Evolutionary conservation across 2,329 filamentous ascomycete species (phyloP), one percentile per base, ranked within the genome.

Genomic region (Arthrobotrys iridis): DNA sequence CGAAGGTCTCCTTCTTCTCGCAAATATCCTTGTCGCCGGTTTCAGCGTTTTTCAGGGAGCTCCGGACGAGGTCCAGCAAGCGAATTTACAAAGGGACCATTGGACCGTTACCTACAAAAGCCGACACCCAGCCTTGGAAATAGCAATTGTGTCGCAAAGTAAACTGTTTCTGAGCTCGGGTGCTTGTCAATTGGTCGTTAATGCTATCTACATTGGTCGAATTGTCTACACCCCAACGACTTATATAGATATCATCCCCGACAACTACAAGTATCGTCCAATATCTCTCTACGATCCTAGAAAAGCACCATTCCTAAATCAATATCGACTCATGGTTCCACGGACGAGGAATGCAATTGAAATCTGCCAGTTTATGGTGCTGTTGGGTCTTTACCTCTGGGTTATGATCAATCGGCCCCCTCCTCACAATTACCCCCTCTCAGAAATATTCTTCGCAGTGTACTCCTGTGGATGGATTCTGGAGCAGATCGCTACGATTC

Each of bases 11-110:
- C 84, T 95, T 3, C 84, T 92, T 20, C 85, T 95, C 4, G 88
- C 92, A 4, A 91, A 93, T 78, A 90, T 95, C 30, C 86, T 95
- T 18, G 90, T 96, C 11, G 91, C 91, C 13, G 91, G 91, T 11
- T 95, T 96, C 79, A 90, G 93, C 79, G 92, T 92, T 0, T 95
- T 95, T 79, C 92, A 95, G 82, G 92, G 92, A 78, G 91, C 91
- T 0, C 92, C 92, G 0, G 83, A 85, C 0, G 86, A 90, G 65
- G 86, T 93, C 41, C 85, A 87, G 35, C 83, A 85, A 13, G 85
- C 90, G 77, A 88, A 87, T 28, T 37, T 75, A 7, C 71, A 63
- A 7, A 84, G 86, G 77, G 81, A 83, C 22, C 84, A 83, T 40
- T 83, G 45, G 84, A 82, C 84, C 1, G 86, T 84, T 83, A 83